Evolutionary conservation across 2,329 filamentous ascomycete species (phyloP).

Genomic region (Diaporthe citri): DNA sequence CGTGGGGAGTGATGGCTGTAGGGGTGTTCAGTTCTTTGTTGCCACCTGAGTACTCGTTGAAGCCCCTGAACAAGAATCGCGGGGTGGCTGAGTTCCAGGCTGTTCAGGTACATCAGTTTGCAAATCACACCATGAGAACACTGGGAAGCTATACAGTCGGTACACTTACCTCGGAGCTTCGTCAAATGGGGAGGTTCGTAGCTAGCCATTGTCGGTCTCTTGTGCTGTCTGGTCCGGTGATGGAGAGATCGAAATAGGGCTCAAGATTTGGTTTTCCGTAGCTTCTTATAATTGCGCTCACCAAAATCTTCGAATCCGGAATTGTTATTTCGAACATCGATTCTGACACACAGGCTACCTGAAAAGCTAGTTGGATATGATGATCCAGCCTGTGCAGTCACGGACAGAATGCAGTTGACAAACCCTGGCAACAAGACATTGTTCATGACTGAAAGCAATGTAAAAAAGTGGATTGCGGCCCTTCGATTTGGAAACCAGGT

Average conservation of each 20-base stretch:
- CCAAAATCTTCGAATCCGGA: not conserved
- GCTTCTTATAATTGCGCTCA: not conserved
- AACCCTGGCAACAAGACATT: not conserved
- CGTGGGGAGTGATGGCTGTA: not conserved
- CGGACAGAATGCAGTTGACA: not conserved
- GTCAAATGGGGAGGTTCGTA: not conserved
- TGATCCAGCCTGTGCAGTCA: not conserved
- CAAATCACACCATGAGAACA: not conserved
- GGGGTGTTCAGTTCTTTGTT: not conserved
- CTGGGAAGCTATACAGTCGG: rapidly evolving
- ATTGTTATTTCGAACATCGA: not conserved
- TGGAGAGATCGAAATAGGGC: not conserved
- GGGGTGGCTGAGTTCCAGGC: rapidly evolving
- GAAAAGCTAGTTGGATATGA: not conserved
- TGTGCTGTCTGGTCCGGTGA: not conserved
- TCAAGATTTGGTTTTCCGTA: not conserved
- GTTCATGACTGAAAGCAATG: not conserved
- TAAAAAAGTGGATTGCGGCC: not conserved
- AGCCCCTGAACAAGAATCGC: not conserved
- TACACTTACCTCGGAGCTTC: not conserved
- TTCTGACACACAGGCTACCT: not conserved
- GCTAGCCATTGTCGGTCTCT: not conserved
- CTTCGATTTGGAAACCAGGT: no score
- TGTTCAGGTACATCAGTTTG: not conserved
- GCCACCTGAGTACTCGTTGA: not conserved